Evolutionary conservation across 2,329 filamentous ascomycete genomes (phyloP).

Genomic region (Fusarium miscanthi): DNA sequence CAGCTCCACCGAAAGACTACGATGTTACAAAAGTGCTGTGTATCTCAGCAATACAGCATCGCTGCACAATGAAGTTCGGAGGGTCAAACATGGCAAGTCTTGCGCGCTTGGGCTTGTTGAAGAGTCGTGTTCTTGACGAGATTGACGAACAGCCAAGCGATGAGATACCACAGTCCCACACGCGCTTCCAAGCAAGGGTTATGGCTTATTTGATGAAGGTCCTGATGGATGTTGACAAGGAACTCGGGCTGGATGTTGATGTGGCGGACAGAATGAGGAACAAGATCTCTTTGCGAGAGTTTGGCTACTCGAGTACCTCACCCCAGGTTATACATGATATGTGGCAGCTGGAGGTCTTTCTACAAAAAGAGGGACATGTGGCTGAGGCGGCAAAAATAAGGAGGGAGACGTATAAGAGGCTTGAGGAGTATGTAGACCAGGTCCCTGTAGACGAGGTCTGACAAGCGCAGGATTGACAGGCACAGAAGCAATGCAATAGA

Average conservation of each 20-base stretch:
- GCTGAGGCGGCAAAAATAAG: slow-evolving; percentile 7
- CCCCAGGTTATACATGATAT: slow-evolving; percentile 21
- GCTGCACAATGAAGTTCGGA: slow-evolving; percentile 1
- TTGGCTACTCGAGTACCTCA: not conserved
- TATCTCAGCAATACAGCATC: slow-evolving; percentile 23
- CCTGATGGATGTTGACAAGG: not conserved
- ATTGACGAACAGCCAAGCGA: not conserved
- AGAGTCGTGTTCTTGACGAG: slow-evolving; percentile 10
- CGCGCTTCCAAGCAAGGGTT: slow-evolving; percentile 2
- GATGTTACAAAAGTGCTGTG: slow-evolving; percentile 9
- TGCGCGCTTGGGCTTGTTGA: not conserved
- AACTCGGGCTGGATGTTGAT: slow-evolving; percentile 1
- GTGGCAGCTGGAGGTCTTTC: slow-evolving; percentile 14
- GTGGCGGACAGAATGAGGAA: slow-evolving; percentile 14
- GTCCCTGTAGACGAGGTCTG: not conserved
- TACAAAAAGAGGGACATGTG: not conserved
- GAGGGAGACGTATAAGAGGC: slow-evolving; percentile 3
- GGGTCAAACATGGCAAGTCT: not conserved
- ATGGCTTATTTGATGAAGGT: slow-evolving; percentile 21
- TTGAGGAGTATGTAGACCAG: slow-evolving; percentile 10
- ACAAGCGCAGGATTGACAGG: not conserved
- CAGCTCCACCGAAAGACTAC: not conserved
- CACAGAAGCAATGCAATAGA: not conserved
- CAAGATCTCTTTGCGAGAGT: slow-evolving; percentile 14
- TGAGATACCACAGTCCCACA: not conserved